Conservation (phyloP, 345 rosid genomes). For the Citrus australasica region DNA sequence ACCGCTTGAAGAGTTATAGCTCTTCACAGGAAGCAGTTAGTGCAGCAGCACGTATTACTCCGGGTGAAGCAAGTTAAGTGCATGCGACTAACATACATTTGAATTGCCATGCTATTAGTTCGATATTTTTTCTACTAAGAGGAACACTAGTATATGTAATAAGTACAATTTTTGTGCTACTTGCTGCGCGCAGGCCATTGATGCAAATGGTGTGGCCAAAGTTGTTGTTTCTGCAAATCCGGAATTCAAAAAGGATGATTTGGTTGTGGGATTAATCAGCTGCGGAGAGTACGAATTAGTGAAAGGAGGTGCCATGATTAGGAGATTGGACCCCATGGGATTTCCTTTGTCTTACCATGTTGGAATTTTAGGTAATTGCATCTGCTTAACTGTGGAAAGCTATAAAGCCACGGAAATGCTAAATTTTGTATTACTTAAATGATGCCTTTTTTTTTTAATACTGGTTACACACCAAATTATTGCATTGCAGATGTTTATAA, state of each 20-base stretch:
- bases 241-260: slow-evolving; percentile 37
- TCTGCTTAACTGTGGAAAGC: too few species aligned
- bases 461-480: too few species aligned
- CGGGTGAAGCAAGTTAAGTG: slow-evolving; percentile 31
- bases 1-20: slow-evolving; percentile 46
- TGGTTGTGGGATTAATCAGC: slow-evolving; percentile 43
- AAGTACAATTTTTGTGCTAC: too few species aligned
- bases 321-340: slow-evolving; percentile 52
- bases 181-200: slow-evolving; percentile 30
- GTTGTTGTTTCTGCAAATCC: slow-evolving; percentile 46
- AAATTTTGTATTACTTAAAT: too few species aligned
- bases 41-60: slow-evolving; percentile 20
- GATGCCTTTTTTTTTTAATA: too few species aligned
- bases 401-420: too few species aligned
- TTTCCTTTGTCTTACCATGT: slow-evolving; percentile 52
- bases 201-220: slow-evolving; percentile 47
- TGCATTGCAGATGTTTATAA: too few species aligned
- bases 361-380: slow-evolving; percentile 41
- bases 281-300: slow-evolving; percentile 52
- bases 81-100: too few species aligned
- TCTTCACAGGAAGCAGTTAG: slow-evolving; percentile 17
- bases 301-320: slow-evolving; percentile 29
- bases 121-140: background rate
- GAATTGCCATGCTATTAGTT: too few species aligned
- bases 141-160: background rate